Conservation (phyloP, 2,329 filamentous ascomycete genomes). For the Aspergillus bombycis region DNA sequence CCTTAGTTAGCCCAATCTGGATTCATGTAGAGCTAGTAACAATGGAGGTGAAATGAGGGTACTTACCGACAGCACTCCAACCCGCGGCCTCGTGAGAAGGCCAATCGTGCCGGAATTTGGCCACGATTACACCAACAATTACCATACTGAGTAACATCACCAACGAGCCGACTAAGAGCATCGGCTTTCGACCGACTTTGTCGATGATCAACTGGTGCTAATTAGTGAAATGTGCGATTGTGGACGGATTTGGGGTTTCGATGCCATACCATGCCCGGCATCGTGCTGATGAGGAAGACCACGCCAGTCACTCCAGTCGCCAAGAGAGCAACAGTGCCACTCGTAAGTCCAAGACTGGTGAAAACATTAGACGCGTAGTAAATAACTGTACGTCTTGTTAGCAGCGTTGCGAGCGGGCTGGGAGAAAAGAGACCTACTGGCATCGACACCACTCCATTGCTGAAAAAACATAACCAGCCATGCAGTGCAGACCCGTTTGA, state of each 20-base stretch:
- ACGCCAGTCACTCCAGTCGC: slow-evolving; percentile 40
- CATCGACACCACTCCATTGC: slow-evolving; percentile 50
- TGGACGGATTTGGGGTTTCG: neutral
- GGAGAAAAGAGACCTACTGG: slow-evolving; percentile 26
- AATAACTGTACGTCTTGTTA: slow-evolving; percentile 33
- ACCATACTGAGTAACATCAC: slow-evolving; percentile 31
- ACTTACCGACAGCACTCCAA: slow-evolving; percentile 32
- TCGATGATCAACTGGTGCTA: slow-evolving; percentile 28
- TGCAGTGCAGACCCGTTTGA: slow-evolving; percentile 51
- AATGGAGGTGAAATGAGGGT: too few species aligned
- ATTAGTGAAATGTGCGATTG: neutral
- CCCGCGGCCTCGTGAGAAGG: slow-evolving; percentile 29
- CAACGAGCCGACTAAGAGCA: slow-evolving; percentile 28
- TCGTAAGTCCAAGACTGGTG: slow-evolving; percentile 36
- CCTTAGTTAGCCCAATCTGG: neutral
- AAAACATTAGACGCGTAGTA: slow-evolving; percentile 47
- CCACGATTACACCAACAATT: slow-evolving; percentile 31
- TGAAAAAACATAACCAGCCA: slow-evolving; percentile 55
- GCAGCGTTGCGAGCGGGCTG: neutral
- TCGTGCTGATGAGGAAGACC: slow-evolving; percentile 35
- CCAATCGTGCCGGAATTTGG: slow-evolving; percentile 33
- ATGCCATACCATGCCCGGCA: slow-evolving; percentile 37
- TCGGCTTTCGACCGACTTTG: slow-evolving; percentile 33
- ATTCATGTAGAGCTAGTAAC: neutral
- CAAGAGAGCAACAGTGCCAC: slow-evolving; percentile 35